Percentiles rank a stretch among this genome's conserved stretches.
Conservation (phyloP, 2,329 filamentous ascomycete genomes). For the Rhynchosporium agropyri region DNA sequence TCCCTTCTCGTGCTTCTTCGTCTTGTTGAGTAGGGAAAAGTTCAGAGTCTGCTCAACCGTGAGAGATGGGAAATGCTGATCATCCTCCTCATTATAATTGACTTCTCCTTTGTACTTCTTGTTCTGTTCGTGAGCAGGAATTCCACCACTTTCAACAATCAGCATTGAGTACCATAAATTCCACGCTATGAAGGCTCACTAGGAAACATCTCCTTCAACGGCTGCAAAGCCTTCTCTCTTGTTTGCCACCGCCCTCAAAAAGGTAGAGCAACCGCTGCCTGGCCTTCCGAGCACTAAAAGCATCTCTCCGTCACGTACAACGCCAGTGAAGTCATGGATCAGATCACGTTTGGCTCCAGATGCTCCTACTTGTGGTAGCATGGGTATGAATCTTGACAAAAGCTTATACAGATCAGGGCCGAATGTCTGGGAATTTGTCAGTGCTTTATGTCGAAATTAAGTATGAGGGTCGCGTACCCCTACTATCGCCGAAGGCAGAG, state of each 20-base stretch:
- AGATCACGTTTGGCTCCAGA: constrained; percentile 45
- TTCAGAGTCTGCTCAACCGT: constrained; percentile 78
- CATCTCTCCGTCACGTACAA: constrained; percentile 71
- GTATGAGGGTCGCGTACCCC: constrained; percentile 47
- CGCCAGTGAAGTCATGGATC: constrained; percentile 68
- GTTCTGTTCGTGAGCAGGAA: constrained; percentile 67
- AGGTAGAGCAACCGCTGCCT: constrained; percentile 75
- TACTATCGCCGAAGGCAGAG: constrained; percentile 71
- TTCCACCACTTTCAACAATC: constrained; percentile 54
- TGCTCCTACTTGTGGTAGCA: constrained; percentile 34
- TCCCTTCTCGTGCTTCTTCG: constrained; percentile 63
- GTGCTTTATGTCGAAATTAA: background rate
- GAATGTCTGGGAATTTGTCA: constrained; percentile 57
- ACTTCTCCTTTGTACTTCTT: constrained; percentile 72
- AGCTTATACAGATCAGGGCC: constrained; percentile 76
- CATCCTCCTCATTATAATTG: constrained; percentile 78
- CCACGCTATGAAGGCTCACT: constrained; percentile 42
- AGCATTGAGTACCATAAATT: background rate
- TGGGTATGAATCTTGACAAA: constrained; percentile 45
- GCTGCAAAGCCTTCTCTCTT: constrained; percentile 65
- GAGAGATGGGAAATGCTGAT: constrained; percentile 72
- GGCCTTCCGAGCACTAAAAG: constrained; percentile 73
- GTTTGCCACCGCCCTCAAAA: constrained; percentile 75
- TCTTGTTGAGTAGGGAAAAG: constrained; percentile 77
- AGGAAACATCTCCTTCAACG: constrained; percentile 70